Evolutionary conservation across 2,329 filamentous ascomycete species (phyloP), one percentile per base, ranked within the genome.

Genomic region (Monilinia laxa): DNA sequence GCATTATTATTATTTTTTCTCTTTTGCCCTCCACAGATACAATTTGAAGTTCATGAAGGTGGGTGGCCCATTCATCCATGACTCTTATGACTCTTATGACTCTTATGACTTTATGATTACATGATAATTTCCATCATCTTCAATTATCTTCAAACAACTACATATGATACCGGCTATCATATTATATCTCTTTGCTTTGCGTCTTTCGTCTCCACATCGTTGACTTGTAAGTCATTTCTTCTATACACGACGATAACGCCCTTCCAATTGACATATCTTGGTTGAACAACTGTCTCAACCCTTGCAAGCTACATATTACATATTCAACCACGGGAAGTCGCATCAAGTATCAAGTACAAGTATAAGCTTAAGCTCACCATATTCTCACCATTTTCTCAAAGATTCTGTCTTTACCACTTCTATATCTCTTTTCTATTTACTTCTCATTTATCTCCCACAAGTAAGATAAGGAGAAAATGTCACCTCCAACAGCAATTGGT

Each of bases 401-500:
- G 31, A 11, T 47, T 42, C 35, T 42, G 49, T 40, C 35, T 54
- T 31, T 63, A 62, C 12, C 25, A 42, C 23, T 31, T 54, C 49
- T 23, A 10, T 28, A 20, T 31, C 23, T 55, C 40, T 42, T 49
- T 42, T 59, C 31, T 7, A 14, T 38, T 28, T 40, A n/a, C 62
- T 58, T 65, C 31, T 23, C n/a, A 18, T 57, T 18, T 12, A 38
- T 25, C 31, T 40, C 23, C 20, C 7, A 59, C 42, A 49, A 23
- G 20, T 49, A 31, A 38, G 28, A 25, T 20, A 51, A 4, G 40
- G 53, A 49, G 28, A 57, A 58, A 40, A 74, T 75, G 73, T 68
- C 76, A 76, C 55, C 76, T 68, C 86, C 86, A 85, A 71, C 71
- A 28, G 73, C 75, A 65, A 73, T 75, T 70, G 72, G 73, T 65